Conservation (phyloP, 345 rosid species). For the Ricinus communis region DNA sequence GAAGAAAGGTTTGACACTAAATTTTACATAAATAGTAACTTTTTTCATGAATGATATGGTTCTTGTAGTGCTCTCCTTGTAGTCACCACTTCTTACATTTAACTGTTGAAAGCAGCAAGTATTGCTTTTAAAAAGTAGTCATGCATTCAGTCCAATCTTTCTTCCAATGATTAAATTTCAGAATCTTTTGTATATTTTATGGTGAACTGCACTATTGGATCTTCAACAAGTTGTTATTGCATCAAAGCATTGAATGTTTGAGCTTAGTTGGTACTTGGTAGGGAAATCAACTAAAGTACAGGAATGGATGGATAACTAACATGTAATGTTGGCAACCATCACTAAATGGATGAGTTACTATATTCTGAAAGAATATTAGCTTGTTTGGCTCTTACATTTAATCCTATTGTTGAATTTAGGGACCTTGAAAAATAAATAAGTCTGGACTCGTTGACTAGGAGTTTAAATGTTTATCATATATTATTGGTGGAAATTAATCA, state of each 20-base stretch:
- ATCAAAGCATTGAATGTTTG: no score
- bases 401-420: not conserved
- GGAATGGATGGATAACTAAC: not conserved
- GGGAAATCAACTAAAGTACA: not conserved
- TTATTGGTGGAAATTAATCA: not conserved
- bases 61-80: no score
- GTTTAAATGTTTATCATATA: not conserved
- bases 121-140: not conserved
- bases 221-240: not conserved
- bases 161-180: not conserved
- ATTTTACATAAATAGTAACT: constrained; percentile 10
- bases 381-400: not conserved
- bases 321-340: no score
- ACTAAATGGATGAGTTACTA: not conserved
- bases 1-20: constrained; percentile 59
- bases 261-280: not conserved
- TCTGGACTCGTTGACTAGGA: not conserved
- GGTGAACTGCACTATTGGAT: not conserved
- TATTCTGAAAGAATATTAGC: not conserved
- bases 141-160: not conserved
- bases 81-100: not conserved
- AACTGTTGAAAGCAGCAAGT: not conserved
- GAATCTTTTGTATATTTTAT: not conserved
- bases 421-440: not conserved
- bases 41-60: not conserved